Evolutionary conservation across 1,284 basidiomycete genomes (phyloP), one percentile per base, ranked within the genome.

Genomic region (Apiotrichum sp.): DNA sequence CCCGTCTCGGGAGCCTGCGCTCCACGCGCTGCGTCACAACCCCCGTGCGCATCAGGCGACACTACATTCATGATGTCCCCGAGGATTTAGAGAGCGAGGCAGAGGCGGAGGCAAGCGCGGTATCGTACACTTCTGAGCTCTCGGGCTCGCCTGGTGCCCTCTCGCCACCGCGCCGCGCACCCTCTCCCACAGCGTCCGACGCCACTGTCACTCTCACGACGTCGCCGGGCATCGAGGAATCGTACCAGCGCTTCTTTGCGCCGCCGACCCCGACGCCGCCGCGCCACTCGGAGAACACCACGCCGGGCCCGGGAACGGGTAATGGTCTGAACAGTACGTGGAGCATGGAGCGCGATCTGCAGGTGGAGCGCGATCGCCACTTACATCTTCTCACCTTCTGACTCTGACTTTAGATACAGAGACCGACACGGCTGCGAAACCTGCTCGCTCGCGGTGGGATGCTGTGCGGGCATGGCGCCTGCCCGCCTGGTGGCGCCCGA

Each of bases 401-500:
- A 22, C 22, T 22, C 22, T 22, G 22, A 22, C 22, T 22, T 22
- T 22, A 22, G 22, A 22, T 22, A 22, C 22, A 22, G 22, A 22
- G 22, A 22, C 22, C 22, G 22, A 22, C 22, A 22, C 22, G 22
- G 22, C 22, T 22, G 22, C 22, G 22, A 22, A 22, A 22, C 22
- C 22, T 22, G 22, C 22, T 22, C 22, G 22, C 22, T 22, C 36
- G 36, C 36, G 36, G 36, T 38, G 36, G 36, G 11, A 33, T 9
- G 6, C 31, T 13, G 41, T 39, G 45, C 16, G 29, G 47, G 7
- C 47, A 8, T 48, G 47, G 47, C 47, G 47, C 10, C 47, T 22
- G 16, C 47, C 47, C 4, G 4, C 35, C 3, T 48, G 39, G 13
- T 48, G 47, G 16, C 11, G 31, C 4, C 47, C 68, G 4, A 85